Evolutionary conservation across 768 basidiomycete genomes (phyloP).

Genomic region (Tephrocybe rancida): DNA sequence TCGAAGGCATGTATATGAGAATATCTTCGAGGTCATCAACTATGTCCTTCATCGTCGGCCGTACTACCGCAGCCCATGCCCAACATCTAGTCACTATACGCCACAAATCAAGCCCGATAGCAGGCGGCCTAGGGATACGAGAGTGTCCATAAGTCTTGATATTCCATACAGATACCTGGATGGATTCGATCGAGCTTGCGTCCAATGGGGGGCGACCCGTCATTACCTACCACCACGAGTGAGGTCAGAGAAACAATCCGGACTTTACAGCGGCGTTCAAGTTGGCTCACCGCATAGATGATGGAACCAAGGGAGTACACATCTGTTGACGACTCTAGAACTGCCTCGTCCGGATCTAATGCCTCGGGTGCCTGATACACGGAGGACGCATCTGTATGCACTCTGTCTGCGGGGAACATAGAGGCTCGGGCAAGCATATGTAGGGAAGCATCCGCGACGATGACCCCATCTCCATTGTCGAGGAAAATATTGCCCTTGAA

Average conservation of each 20-base stretch:
- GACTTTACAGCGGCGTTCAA: not conserved
- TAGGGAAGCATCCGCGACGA: constrained; percentile 10
- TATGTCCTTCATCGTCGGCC: constrained; percentile 9
- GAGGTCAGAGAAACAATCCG: not conserved
- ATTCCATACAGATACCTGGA: not conserved
- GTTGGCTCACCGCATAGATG: constrained; percentile 14
- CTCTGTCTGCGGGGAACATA: not conserved
- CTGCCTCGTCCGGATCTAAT: not conserved
- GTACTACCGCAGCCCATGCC: not conserved
- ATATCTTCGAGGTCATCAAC: constrained; percentile 9
- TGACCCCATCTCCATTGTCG: constrained; percentile 4
- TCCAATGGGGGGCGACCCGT: constrained; percentile 9
- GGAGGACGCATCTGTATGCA: not conserved
- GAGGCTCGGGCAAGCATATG: constrained; percentile 2
- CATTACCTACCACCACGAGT: constrained; percentile 5
- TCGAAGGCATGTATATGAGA: not conserved
- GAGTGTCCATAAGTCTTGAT: not conserved
- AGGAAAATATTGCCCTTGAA: constrained; percentile 16
- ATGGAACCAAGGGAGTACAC: constrained; percentile 15
- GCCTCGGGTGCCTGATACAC: constrained; percentile 16
- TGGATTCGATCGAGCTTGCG: not conserved
- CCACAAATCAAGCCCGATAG: constrained; percentile 1
- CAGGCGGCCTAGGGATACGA: not conserved
- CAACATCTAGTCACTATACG: constrained; percentile 8
- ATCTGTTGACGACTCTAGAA: constrained; percentile 11